Evolutionary conservation across 2,329 filamentous ascomycete species (phyloP), one percentile per base, ranked within the genome.

Genomic region (Fusarium sp.): DNA sequence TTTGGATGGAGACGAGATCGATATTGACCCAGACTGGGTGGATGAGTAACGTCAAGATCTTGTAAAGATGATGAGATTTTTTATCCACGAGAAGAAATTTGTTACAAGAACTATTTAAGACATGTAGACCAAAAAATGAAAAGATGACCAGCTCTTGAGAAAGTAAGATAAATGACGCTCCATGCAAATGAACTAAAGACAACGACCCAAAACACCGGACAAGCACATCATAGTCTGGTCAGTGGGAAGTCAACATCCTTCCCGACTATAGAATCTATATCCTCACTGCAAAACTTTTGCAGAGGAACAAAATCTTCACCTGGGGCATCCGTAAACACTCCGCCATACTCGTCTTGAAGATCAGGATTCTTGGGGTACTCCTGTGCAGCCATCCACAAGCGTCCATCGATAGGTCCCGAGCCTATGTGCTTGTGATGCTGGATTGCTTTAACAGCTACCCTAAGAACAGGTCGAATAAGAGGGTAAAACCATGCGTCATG

Each of bases 401-500:
- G 57, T 6, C 70, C 65, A 19, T 73, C 67, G 21, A 75, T 64
- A 9, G 49, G 52, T 17, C 45, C 21, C 1, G 49, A 19, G 5
- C 55, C 19, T 7, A 76, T 69, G 1, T 68, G 59, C 15, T 50
- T 21, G 1, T 53, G 31, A 3, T 65, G 17, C 8, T 46, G 44
- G 8, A 65, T 51, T 3, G 39, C 65, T 19, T 26, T 44, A 21
- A 46, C 47, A 1, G 64, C 51, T 1, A 34, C 39, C 7, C 40
- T 45, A 2, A 71, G 62, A 21, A 70, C 57, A 8, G 59, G 51
- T 14, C 54, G 24, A 7, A 71, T 52, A 2, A 57, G 42, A 8
- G 73, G 66, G 14, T 51, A 70, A 56, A 64, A 75, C 73, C 73
- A 77, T 5, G 57, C 57, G 1, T 56, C 40, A 24, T 60, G 58